Evolutionary conservation across 73 alveolate genomes (phyloP).

Genomic region (Tetrahymena borealis): DNA sequence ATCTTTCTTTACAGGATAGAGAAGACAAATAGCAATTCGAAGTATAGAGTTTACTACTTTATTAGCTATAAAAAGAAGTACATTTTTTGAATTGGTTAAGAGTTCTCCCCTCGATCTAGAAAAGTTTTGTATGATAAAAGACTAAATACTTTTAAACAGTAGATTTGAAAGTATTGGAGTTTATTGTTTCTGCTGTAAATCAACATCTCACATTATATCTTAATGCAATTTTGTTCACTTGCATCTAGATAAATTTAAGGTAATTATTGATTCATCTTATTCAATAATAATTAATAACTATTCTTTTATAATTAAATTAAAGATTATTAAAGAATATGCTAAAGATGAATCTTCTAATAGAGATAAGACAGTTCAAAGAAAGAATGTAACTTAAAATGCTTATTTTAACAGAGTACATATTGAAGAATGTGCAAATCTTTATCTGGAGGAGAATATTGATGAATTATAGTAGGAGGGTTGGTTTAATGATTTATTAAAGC

Average conservation of each 20-base stretch:
- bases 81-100: neutral
- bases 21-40: neutral
- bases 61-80: neutral
- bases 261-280: neutral
- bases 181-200: neutral
- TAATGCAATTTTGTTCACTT: neutral
- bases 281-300: neutral
- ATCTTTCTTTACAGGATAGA: neutral
- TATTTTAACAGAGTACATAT: neutral
- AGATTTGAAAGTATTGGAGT: neutral
- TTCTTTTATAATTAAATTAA: neutral
- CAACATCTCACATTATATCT: neutral
- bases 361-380: neutral
- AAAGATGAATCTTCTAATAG: neutral
- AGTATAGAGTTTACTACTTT: neutral
- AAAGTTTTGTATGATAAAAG: neutral
- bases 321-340: neutral
- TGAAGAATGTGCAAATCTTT: neutral
- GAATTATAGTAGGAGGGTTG: neutral
- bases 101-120: neutral
- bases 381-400: neutral
- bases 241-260: neutral
- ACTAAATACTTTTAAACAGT: neutral
- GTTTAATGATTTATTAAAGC: neutral
- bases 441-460: neutral